Conservation (phyloP, 148 eudicot genomes). For the Camellia sinensis region DNA sequence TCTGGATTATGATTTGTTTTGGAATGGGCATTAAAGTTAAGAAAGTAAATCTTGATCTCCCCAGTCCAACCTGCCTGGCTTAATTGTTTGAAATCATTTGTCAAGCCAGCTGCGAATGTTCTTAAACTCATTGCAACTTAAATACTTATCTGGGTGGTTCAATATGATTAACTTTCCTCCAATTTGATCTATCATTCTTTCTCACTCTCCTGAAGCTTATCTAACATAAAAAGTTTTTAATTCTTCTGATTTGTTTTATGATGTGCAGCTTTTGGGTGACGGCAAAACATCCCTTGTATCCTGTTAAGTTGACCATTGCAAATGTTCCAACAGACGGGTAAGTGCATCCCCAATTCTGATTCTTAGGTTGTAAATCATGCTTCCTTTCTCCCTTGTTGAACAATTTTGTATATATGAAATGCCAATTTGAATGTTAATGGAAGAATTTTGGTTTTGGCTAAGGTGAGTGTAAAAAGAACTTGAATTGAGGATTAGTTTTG, state of each 20-base stretch:
- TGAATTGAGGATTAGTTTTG: background rate
- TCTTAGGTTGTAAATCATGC: background rate
- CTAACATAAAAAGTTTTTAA: background rate
- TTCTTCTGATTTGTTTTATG: conserved; percentile 6
- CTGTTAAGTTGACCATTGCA: conserved; percentile 50
- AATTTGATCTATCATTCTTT: background rate
- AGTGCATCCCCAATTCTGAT: conserved; percentile 14
- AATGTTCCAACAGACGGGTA: conserved; percentile 55
- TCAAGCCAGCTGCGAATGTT: background rate
- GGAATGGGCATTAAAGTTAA: background rate
- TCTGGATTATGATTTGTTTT: background rate
- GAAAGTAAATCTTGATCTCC: background rate
- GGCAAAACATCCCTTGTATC: conserved; percentile 39
- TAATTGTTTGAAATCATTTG: background rate
- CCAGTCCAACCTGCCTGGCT: background rate
- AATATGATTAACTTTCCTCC: background rate
- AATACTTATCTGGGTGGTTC: background rate
- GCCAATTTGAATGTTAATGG: background rate
- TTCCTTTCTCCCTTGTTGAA: background rate
- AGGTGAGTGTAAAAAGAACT: background rate
- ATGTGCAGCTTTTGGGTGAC: conserved; percentile 58
- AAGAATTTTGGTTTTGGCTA: background rate
- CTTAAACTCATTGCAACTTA: background rate
- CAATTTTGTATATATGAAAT: background rate
- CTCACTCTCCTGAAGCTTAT: background rate